Conservation (phyloP, 2,329 filamentous ascomycete genomes). For the Nigrospora oryzae region DNA sequence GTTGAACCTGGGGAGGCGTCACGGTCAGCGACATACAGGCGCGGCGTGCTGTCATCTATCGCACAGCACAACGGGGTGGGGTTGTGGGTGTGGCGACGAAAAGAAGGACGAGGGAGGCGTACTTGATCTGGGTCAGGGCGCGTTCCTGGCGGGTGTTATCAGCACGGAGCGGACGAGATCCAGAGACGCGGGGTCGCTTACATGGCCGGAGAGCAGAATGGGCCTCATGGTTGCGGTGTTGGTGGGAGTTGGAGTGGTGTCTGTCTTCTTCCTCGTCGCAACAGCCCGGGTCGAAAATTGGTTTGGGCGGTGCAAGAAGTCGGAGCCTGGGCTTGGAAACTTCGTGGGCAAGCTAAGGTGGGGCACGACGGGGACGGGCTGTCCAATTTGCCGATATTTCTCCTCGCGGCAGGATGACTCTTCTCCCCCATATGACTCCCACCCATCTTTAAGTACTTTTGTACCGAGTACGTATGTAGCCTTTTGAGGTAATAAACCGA, state of each 20-base stretch:
- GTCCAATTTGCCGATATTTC: no score
- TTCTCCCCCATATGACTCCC: no score
- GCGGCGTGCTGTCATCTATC: background rate
- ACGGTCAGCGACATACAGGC: background rate
- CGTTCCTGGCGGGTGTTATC: slow-evolving; percentile 53
- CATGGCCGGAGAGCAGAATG: slow-evolving; percentile 90
- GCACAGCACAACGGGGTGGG: background rate
- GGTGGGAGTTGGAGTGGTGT: slow-evolving; percentile 18
- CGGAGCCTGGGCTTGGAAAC: no score
- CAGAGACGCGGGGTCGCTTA: slow-evolving; percentile 22
- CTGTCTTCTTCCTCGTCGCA: no score
- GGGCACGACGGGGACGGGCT: no score
- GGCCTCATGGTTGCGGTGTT: slow-evolving; percentile 72
- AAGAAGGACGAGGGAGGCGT: slow-evolving; percentile 20
- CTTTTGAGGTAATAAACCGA: no score
- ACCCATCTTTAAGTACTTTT: no score
- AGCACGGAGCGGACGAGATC: background rate
- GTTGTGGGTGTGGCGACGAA: background rate
- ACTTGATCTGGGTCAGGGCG: slow-evolving; percentile 91
- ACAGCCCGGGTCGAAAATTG: no score
- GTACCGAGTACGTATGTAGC: no score
- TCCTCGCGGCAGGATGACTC: no score
- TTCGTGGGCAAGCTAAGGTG: no score
- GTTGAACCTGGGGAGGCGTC: slow-evolving; percentile 57
- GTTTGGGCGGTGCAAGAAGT: no score